Conservation (phyloP, 2,329 filamentous ascomycete genomes). For the Sporothrix brunneoviolacea region DNA sequence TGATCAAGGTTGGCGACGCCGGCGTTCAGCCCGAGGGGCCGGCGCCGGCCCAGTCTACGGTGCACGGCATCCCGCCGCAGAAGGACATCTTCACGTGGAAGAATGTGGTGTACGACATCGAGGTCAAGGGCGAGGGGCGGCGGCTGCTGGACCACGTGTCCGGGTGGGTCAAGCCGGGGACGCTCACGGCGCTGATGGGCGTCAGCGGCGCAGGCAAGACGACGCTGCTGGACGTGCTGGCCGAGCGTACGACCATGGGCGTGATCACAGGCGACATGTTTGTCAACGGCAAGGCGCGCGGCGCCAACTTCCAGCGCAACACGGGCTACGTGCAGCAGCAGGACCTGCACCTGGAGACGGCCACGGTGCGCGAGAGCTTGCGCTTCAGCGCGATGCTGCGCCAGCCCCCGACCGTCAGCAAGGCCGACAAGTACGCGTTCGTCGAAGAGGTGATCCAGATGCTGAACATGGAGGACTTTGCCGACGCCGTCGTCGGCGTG, state of each 20-base stretch:
- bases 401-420: conserved; percentile 45
- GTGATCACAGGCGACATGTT: conserved; percentile 42
- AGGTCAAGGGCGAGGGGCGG: conserved; percentile 61
- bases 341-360: conserved; percentile 71
- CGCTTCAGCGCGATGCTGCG: conserved; percentile 74
- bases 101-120: conserved; percentile 66
- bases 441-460: conserved; percentile 61
- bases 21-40: conserved; percentile 44
- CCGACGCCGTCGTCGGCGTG: conserved; percentile 69
- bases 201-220: conserved; percentile 71
- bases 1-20: conserved; percentile 26
- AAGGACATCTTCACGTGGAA: conserved; percentile 76
- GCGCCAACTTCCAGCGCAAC: conserved; percentile 50
- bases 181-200: conserved; percentile 83
- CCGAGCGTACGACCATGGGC: conserved; percentile 46
- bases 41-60: conserved; percentile 24
- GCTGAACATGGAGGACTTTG: conserved; percentile 65
- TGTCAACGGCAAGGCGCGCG: conserved; percentile 55
- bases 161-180: conserved; percentile 91
- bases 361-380: conserved; percentile 75
- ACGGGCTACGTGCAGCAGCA: conserved; percentile 81
- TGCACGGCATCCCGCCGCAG: background rate
- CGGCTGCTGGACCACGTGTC: conserved; percentile 80
- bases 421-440: conserved; percentile 48
- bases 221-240: conserved; percentile 74